Evolutionary conservation across 1,284 basidiomycete species (phyloP), one percentile per base, ranked within the genome.

Genomic region (Fomes fomentarius): DNA sequence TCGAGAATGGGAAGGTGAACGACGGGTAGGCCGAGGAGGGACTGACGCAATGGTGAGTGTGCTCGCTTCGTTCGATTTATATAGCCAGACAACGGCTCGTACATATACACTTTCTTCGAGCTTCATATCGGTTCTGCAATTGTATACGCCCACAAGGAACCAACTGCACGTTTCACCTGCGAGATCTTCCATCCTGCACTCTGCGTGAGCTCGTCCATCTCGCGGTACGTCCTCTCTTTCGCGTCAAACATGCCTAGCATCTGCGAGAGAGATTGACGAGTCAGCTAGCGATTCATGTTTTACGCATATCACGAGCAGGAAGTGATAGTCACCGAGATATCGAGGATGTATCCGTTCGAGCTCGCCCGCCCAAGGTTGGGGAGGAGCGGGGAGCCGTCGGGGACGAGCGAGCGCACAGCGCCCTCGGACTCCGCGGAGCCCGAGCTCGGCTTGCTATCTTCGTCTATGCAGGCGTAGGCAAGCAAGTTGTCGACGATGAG

Each of bases 211-310:
- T 74, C 72, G 8, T 80, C 76, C 35, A 81, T 76, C 68, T 88
- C 85, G 50, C 82, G 77, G 17, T 85, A 71, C 0, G 87, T 88
- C 14, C 86, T 76, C 61, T 89, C 87, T 61, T 85, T 82, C 14
- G 81, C 76, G 56, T 85, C 85, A 66, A 87, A 83, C 51, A 76
- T 76, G 14, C 76, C 76, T 68, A 85, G 82, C 86, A 88, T 88
- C 85, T 88, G 50, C n/a, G 15, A 10, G 11, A 2, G 11, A 3
- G 2, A n/a, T 26, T n/a, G n/a, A n/a, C n/a, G n/a, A n/a, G n/a
- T n/a, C n/a, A n/a, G n/a, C n/a, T n/a, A n/a, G n/a, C n/a, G n/a
- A n/a, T n/a, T n/a, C n/a, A n/a, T n/a, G 28, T 12, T 17, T 4
- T 8, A 3, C 26, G 6, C 15, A 14, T 12, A 26, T 3, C 8